Conservation (phyloP, 305 asterid genomes). For the Salvia sclarea region DNA sequence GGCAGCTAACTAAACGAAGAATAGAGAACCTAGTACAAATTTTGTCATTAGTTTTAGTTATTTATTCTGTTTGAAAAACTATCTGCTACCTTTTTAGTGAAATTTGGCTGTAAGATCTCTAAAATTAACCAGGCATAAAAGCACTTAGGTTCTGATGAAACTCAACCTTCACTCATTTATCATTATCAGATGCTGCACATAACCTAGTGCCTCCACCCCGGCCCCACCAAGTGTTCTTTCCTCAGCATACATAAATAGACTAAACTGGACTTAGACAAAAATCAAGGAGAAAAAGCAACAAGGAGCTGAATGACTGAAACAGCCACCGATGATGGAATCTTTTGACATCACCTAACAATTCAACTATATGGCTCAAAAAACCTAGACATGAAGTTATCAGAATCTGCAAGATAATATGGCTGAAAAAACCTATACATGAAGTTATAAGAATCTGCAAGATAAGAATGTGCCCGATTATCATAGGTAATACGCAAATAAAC, state of each 20-base stretch:
- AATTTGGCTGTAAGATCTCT: conserved; percentile 7
- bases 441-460: neutral
- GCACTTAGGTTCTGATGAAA: neutral
- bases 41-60: neutral
- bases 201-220: neutral
- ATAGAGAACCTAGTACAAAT: neutral
- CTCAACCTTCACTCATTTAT: neutral
- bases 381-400: neutral
- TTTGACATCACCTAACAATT: conserved; percentile 6
- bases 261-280: neutral
- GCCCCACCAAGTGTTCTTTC: conserved; percentile 5
- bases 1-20: neutral
- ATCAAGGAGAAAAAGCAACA: neutral
- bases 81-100: neutral
- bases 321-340: neutral
- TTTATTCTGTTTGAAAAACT: neutral
- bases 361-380: neutral
- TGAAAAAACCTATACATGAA: conserved; percentile 6
- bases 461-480: neutral
- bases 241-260: conserved; percentile 3
- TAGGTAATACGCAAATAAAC: conserved; percentile 3
- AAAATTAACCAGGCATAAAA: neutral
- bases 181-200: conserved; percentile 10
- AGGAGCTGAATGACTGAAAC: neutral
- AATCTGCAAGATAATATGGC: neutral